These are phyloP conservation scores for Vaccinium macrocarpon DNA, from an alignment of 148 eudicot species.

Conservation along the genomic window DNA sequence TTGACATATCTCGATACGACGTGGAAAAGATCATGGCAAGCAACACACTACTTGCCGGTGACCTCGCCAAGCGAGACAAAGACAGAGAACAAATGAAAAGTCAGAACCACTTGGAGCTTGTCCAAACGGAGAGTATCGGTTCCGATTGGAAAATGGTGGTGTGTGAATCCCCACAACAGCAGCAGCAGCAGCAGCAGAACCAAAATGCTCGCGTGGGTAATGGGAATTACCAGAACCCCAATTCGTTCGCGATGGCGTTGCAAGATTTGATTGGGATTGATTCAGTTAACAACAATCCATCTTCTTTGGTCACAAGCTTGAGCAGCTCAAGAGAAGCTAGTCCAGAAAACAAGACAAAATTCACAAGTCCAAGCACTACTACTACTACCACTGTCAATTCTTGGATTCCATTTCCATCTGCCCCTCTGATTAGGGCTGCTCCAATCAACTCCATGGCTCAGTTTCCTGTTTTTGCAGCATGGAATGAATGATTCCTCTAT, in stretches of 20 bases:
- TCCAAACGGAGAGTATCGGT: neutral
- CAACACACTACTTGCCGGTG: slow-evolving; percentile 61
- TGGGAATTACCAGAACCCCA: slow-evolving; percentile 21
- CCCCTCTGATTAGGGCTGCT: slow-evolving; percentile 19
- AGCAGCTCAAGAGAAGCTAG: slow-evolving; percentile 79
- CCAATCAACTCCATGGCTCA: slow-evolving; percentile 46
- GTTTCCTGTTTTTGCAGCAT: slow-evolving; percentile 72
- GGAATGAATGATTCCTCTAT: slow-evolving; percentile 40
- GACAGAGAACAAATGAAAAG: slow-evolving; percentile 13
- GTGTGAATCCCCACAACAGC: slow-evolving; percentile 4
- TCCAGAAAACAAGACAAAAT: slow-evolving; percentile 26
- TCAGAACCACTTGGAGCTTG: neutral
- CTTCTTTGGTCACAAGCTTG: slow-evolving; percentile 68
- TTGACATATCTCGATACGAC: slow-evolving; percentile 69
- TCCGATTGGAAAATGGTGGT: slow-evolving; percentile 45
- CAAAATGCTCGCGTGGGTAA: neutral
- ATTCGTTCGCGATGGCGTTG: slow-evolving; percentile 29
- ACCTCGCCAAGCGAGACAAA: slow-evolving; percentile 55
- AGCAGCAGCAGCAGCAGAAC: neutral
- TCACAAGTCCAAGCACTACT: neutral
- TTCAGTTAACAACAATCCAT: slow-evolving; percentile 26
- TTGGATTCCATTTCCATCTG: slow-evolving; percentile 9
- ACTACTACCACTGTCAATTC: neutral
- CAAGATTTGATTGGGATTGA: slow-evolving; percentile 43
- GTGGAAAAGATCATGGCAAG: slow-evolving; percentile 75